A percentile compares a stretch with the other conserved stretches of the same genome.
Evolutionary conservation across 768 basidiomycete species (phyloP).

Genomic region (Candolleomyces eurysporus): DNA sequence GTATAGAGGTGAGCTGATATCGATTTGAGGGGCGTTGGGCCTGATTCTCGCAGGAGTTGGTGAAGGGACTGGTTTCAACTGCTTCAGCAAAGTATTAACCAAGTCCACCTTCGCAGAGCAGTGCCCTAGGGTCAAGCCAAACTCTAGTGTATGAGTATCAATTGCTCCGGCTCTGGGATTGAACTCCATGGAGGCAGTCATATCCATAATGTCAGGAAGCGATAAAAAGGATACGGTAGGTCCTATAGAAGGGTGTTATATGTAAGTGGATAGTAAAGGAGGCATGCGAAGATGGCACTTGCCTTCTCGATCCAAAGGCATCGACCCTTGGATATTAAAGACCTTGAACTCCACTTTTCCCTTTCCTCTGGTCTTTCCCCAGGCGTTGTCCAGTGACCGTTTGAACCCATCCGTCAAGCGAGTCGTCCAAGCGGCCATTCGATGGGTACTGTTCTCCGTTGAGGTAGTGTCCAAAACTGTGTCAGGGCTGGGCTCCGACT

Average conservation of each 20-base stretch:
- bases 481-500: conserved; percentile 39
- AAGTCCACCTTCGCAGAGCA: conserved; percentile 49
- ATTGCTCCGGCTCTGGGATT: conserved; percentile 56
- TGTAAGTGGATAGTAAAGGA: not conserved
- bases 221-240: conserved; percentile 38
- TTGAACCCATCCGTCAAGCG: conserved; percentile 58
- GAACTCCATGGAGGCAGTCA: conserved; percentile 51
- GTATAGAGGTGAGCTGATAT: conserved; percentile 12
- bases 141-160: conserved; percentile 51
- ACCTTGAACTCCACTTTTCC: conserved; percentile 51
- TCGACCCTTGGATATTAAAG: conserved; percentile 44
- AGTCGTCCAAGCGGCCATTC: conserved; percentile 64
- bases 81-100: conserved; percentile 29
- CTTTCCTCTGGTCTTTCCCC: conserved; percentile 61
- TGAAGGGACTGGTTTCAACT: conserved; percentile 17
- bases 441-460: conserved; percentile 31
- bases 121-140: conserved; percentile 43
- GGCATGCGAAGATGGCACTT: conserved; percentile 24
- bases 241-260: not conserved
- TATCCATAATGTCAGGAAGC: conserved; percentile 43
- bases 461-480: conserved; percentile 14
- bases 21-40: conserved; percentile 9
- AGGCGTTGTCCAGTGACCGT: conserved; percentile 66
- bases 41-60: conserved; percentile 2
- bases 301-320: conserved; percentile 22